phyloP scores from a whole-genome alignment of 345 rosid species.

The Aquilaria sinensis region DNA sequence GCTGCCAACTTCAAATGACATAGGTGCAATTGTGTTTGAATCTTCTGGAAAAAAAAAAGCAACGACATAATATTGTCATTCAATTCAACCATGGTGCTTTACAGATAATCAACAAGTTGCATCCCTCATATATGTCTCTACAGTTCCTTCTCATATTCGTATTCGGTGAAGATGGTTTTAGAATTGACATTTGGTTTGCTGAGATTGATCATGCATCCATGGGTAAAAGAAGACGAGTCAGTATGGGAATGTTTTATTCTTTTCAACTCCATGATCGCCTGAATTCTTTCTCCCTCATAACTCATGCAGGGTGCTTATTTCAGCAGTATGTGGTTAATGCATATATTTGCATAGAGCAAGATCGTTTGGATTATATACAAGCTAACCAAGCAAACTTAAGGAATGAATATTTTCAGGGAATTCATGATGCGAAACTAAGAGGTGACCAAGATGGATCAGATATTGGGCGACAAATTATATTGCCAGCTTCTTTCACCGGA shows the following conservation, averaged over 20 bases:
- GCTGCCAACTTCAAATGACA: background rate
- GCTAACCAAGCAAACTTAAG: background rate
- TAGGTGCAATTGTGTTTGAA: constrained; percentile 1
- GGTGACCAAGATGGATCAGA: background rate
- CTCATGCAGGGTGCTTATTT: background rate
- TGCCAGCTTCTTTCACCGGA: background rate
- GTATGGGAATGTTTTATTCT: background rate
- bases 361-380: background rate
- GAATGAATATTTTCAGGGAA: background rate
- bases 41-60: background rate
- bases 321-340: constrained; percentile 6
- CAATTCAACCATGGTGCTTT: background rate
- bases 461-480: background rate
- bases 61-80: background rate
- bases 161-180: constrained; percentile 9
- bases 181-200: background rate
- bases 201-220: background rate
- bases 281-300: background rate
- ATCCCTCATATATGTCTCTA: constrained; percentile 6
- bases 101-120: background rate
- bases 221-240: background rate
- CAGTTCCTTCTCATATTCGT: constrained; percentile 3
- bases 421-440: background rate
- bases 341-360: constrained; percentile 5
- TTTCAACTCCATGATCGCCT: background rate